Evolutionary conservation across 768 basidiomycete species (phyloP).

Genomic region (Punctularia strigosozonata): DNA sequence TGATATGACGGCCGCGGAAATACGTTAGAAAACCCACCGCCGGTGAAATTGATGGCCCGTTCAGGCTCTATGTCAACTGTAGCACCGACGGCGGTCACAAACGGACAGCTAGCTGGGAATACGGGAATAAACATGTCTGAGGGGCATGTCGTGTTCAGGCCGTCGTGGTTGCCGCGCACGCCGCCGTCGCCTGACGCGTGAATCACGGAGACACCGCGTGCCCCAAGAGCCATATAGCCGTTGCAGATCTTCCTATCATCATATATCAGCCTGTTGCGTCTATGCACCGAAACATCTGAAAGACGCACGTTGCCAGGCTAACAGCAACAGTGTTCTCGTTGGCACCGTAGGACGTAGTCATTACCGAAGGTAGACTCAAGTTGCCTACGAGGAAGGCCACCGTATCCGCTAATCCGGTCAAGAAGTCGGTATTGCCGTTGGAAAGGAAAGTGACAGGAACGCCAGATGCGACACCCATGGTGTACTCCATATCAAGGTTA

Average conservation of each 20-base stretch:
- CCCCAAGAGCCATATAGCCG: constrained; percentile 30
- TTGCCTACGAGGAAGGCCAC: constrained; percentile 13
- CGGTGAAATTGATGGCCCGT: neutral
- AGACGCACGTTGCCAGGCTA: too few relatives aligned
- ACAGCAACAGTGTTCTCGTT: constrained; percentile 15
- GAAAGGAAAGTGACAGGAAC: constrained; percentile 17
- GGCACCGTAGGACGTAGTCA: constrained; percentile 21
- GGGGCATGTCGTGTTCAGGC: constrained; percentile 38
- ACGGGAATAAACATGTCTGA: constrained; percentile 46
- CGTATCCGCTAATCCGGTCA: constrained; percentile 17
- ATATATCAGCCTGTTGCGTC: too few relatives aligned
- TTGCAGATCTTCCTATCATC: constrained; percentile 19
- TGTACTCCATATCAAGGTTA: constrained; percentile 25
- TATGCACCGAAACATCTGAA: too few relatives aligned
- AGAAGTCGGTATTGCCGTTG: constrained; percentile 11
- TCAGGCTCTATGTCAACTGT: neutral
- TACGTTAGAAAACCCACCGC: constrained; percentile 6
- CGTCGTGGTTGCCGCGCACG: constrained; percentile 47
- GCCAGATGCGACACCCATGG: constrained; percentile 19
- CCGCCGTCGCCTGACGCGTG: constrained; percentile 62
- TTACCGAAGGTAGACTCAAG: constrained; percentile 6
- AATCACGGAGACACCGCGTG: constrained; percentile 50
- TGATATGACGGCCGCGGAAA: constrained; percentile 22
- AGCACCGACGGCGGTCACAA: constrained; percentile 1
- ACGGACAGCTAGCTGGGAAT: constrained; percentile 49